Evolutionary conservation across 176 grass and related monocot species (phyloP).

Genomic region (Stipa capillata): DNA sequence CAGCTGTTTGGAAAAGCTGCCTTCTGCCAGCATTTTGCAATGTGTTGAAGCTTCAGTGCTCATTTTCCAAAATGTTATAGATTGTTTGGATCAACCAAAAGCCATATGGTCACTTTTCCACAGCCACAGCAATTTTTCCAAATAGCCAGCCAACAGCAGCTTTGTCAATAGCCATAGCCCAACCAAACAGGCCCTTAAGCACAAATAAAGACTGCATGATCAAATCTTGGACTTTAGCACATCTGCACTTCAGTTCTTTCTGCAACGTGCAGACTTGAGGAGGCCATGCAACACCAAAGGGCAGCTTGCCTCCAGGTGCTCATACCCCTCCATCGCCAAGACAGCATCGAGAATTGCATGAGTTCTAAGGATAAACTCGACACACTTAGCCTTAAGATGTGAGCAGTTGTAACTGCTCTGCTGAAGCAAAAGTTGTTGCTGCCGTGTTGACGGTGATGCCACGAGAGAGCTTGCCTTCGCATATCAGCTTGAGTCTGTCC

Average conservation of each 20-base stretch:
- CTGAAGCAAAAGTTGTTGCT: conserved; percentile 29
- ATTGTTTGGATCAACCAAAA: too few relatives aligned
- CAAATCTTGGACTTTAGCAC: too few relatives aligned
- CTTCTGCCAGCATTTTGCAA: too few relatives aligned
- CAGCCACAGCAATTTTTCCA: too few relatives aligned
- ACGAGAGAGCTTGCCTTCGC: conserved; percentile 9
- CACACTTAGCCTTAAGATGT: conserved; percentile 28
- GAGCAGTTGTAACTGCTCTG: conserved; percentile 29
- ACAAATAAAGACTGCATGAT: too few relatives aligned
- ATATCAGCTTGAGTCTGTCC: conserved; percentile 36
- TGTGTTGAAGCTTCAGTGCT: too few relatives aligned
- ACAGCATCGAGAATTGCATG: not conserved
- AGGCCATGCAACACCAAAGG: not conserved
- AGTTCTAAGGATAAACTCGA: conserved; percentile 19
- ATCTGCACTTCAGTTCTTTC: not conserved
- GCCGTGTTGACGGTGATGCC: conserved; percentile 23
- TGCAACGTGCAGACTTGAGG: not conserved
- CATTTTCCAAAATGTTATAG: too few relatives aligned
- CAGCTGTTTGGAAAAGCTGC: too few relatives aligned
- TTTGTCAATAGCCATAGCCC: too few relatives aligned
- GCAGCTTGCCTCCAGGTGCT: not conserved
- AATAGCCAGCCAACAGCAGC: too few relatives aligned
- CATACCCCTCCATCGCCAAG: not conserved
- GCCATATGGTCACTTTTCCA: too few relatives aligned
- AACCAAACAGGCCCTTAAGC: too few relatives aligned